Base-by-base conservation (phyloP, 1,284 basidiomycete species). In the Xerocomus nothofagi region DNA sequence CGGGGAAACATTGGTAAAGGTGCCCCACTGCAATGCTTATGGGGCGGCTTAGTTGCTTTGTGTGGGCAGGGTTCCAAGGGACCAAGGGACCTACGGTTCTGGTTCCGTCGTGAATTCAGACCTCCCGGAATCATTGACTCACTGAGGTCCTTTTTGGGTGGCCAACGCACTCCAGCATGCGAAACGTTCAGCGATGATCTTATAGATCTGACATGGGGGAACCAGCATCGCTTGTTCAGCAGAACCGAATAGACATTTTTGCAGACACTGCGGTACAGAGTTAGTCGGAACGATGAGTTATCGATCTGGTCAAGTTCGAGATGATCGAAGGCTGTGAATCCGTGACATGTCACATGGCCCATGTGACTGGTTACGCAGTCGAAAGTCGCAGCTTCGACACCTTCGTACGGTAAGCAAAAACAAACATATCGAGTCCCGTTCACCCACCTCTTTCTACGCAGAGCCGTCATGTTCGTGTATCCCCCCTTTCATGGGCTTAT, bases 401-500 rank as follows among this genome's bases (percentile, higher is more conserved):
- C 50, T 52, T 48, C 31, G 32, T 42, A 50, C 57, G 52, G 66
- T 53, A 23, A 53, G 61, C 31, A 40, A 48, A 46, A 51, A 27
- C 6, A 27, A 27, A 33, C 8, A 41, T 31, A 51, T 39, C 14
- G n/a, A 11, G 2, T 17, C 11, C 34, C 10, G 27, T 14, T 50
- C 18, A 53, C 27, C 26, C 12, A 3, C 17, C 31, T 23, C 26
- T 33, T 20, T 24, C 6, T 12, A 12, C 29, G 6, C 51, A 62
- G 53, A 50, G 37, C 39, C 48, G 17, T 30, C 63, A 66, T 66
- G 64, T 66, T 54, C 32, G 64, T 70, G 44, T 49, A 37, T 50
- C 40, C 12, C 20, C 24, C 11, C 34, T 39, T 41, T 52, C 41
- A 18, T 48, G 9, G 32, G 17, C 27, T n/a, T n/a, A 8, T 21